Evolutionary conservation across 164 flowering plant species (phyloP), one percentile per base, ranked within the genome.

Genomic region (Chimonanthus praecox): DNA sequence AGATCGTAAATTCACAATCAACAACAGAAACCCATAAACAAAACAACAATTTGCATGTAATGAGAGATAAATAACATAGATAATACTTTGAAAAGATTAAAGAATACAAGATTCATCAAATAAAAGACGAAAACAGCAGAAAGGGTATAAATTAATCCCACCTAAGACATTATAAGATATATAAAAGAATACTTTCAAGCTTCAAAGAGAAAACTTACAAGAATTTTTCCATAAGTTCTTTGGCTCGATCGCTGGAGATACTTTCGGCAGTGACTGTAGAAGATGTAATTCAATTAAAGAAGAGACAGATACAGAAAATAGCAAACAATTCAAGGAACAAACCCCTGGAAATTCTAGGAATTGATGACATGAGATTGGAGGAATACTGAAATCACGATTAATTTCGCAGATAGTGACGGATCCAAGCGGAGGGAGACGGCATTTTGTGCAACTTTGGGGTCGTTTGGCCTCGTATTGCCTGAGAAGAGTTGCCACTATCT

Each of bases 331-430:
- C 16, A 5, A 11, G 11, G n/a, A 54, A 54, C 2, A 13, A 54
- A 54, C 60, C 60, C 60, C 16, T 2, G 16, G n/a, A 54, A 54
- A 54, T 5, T n/a, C 60, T 54, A 54, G 16, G 6, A 54, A 54
- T 54, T 16, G n/a, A 54, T 54, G 5, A n/a, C 5, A n/a, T 4
- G 60, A 54, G 60, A 47, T 33, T 45, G 76, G 69, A 45, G 3
- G 2, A 71, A 70, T 85, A 94, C 98, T 83, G 68, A 94, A 83
- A 68, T 88, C 90, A 72, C 98, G 82, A 77, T 91, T 91, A 83
- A 94, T 88, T 80, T 94, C 98, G 82, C 98, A 94, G 72, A 94
- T 61, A 62, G 98, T 90, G 73, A 91, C 84, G 0, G 88, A 81
- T 49, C 97, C 97, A 1, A 88, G 90, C 18, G 69, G 85, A 73